Conservation (phyloP, 345 rosid species). For the Euphorbia tirucalli region DNA sequence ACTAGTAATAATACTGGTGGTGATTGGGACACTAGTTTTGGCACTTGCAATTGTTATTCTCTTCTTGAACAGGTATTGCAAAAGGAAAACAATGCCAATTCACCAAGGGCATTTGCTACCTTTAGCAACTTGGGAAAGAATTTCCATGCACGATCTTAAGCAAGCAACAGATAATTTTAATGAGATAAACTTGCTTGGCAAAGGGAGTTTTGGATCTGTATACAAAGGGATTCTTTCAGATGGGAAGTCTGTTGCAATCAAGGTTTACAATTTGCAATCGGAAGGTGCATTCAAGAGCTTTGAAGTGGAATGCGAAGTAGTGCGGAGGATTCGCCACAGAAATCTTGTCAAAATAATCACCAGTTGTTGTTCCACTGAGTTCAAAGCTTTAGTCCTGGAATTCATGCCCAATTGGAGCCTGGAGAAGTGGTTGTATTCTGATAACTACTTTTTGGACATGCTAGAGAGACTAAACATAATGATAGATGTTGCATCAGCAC, state of each 20-base stretch:
- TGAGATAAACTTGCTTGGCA: constrained; percentile 14
- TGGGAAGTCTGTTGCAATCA: constrained; percentile 2
- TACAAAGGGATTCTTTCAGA: neutral
- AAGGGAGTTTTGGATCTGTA: neutral
- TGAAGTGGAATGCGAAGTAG: neutral
- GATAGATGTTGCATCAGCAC: too few relatives aligned
- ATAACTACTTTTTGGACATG: constrained; percentile 1
- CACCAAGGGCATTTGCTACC: too few relatives aligned
- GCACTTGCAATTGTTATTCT: neutral
- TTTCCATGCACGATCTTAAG: constrained; percentile 6
- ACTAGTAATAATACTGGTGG: too few relatives aligned
- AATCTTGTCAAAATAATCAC: constrained; percentile 14
- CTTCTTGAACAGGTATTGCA: too few relatives aligned
- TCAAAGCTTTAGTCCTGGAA: constrained; percentile 5
- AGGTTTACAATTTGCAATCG: neutral
- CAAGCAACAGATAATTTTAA: constrained; percentile 12
- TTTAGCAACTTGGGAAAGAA: constrained; percentile 12
- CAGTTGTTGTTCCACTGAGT: constrained; percentile 1
- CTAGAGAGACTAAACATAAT: neutral
- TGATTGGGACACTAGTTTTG: neutral
- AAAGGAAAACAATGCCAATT: too few relatives aligned
- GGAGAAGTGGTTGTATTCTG: constrained; percentile 15
- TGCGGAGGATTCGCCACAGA: neutral
- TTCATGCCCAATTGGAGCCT: neutral
- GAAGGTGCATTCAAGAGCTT: constrained; percentile 7